Evolutionary conservation across 2,329 filamentous ascomycete genomes (phyloP), one percentile per base, ranked within the genome.

Genomic region (Helminthosporium solani): DNA sequence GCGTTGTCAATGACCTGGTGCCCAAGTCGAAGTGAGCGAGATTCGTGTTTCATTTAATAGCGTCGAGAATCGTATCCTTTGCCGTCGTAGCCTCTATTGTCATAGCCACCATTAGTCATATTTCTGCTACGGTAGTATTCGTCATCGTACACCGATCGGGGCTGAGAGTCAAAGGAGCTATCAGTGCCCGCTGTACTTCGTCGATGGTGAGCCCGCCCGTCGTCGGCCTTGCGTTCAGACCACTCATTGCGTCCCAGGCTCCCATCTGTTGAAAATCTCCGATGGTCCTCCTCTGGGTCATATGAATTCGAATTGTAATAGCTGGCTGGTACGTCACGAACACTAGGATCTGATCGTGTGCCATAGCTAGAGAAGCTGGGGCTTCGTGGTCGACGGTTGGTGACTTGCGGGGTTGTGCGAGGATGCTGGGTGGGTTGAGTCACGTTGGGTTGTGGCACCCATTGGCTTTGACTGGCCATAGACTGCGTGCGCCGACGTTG

Each of bases 291-390:
- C 7, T 65, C 61, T 2, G 55, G 39, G n/a, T 59, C 63, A 46
- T 69, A 62, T 8, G 66, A 50, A 35, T 64, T 66, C 5, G 63
- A 64, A 2, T 57, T 42, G 37, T 69, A 70, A 35, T 67, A 67
- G 37, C 45, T 58, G 23, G 44, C 46, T 3, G 67, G 61, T 7
- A 66, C 53, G 12, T 70, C 65, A 16, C 57, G 58, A 2, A 70
- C 54, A 15, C 57, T 59, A 3, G 65, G 52, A 20, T 71, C 68
- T 7, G 67, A 70, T 23, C 61, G 55, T 1, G 58, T 68, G 15
- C 65, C 67, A 23, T 67, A 64, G 39, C 50, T 56, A 23, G 65
- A 63, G 46, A 66, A 68, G 34, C 60, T 66, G 7, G 68, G 68
- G 35, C 68, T 71, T 37, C 63, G 50, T 2, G 60, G 51, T 25